Evolutionary conservation across 495 filamentous ascomycete species (phyloP).

Genomic region (Lineolata rhizophorae): DNA sequence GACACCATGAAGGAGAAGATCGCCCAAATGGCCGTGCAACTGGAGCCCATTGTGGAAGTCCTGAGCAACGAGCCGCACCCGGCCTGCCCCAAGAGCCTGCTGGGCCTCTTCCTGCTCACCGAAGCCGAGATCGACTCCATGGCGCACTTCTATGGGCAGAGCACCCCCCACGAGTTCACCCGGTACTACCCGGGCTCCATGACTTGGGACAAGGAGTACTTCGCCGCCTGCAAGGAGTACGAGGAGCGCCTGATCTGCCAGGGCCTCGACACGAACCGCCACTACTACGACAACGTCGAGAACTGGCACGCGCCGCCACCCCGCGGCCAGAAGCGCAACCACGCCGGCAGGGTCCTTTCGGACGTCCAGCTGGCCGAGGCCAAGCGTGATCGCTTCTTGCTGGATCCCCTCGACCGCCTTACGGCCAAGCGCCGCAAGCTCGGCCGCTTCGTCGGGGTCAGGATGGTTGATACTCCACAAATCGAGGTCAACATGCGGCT

Average conservation of each 20-base stretch:
- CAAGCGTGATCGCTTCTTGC: conserved; percentile 1
- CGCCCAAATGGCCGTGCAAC: too few relatives aligned
- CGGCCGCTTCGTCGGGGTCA: conserved; percentile 21
- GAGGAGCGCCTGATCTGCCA: too few relatives aligned
- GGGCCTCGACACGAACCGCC: neutral
- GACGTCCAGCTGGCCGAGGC: neutral
- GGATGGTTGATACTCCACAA: conserved; percentile 18
- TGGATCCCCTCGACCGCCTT: conserved; percentile 10
- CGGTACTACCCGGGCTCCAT: conserved; percentile 37
- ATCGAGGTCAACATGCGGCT: conserved; percentile 16
- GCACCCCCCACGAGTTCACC: conserved; percentile 29
- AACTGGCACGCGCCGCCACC: conserved; percentile 2
- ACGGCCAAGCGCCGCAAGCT: conserved; percentile 20
- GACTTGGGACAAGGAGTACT: conserved; percentile 17
- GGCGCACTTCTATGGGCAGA: conserved; percentile 57
- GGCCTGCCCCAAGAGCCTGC: conserved; percentile 39
- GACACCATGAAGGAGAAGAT: too few relatives aligned
- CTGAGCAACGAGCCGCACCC: conserved; percentile 38
- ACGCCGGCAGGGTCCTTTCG: neutral
- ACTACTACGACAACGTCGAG: too few relatives aligned
- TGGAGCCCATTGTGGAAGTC: too few relatives aligned
- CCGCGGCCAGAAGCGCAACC: too few relatives aligned
- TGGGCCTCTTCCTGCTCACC: conserved; percentile 57
- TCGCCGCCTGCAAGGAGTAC: conserved; percentile 3
- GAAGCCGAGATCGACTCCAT: conserved; percentile 45